Percentiles rank a stretch among this genome's conserved stretches.
These are phyloP conservation scores for Podospora bellae-mahoneyi DNA, from an alignment of 495 filamentous ascomycete species.

Conservation along the genomic window DNA sequence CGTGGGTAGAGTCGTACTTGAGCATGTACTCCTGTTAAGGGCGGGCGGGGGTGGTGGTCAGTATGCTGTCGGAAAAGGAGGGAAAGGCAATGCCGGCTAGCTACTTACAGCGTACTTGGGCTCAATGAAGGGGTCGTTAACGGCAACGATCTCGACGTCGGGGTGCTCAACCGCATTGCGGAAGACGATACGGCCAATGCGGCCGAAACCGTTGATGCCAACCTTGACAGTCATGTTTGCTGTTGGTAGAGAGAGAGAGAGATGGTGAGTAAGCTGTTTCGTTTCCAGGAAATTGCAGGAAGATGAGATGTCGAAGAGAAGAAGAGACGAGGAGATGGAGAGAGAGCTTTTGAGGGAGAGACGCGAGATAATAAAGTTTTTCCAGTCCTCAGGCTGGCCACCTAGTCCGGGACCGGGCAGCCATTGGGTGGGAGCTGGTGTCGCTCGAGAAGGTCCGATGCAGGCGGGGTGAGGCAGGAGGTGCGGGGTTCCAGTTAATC, in stretches of 20 bases:
- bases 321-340: constrained; percentile 22
- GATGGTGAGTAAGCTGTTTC: constrained; percentile 10
- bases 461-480: constrained; percentile 5
- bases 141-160: constrained; percentile 85
- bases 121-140: constrained; percentile 99
- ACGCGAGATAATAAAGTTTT: constrained; percentile 28
- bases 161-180: constrained; percentile 73
- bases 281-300: not conserved
- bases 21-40: constrained; percentile 87
- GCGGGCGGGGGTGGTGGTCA: constrained; percentile 16
- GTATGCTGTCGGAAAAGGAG: constrained; percentile 13
- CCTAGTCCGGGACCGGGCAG: constrained; percentile 20
- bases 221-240: constrained; percentile 61
- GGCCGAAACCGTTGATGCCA: constrained; percentile 99
- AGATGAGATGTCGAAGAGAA: constrained; percentile 12
- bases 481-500: constrained; percentile 30
- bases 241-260: constrained; percentile 10
- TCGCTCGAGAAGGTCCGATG: constrained; percentile 4
- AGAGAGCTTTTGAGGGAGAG: constrained; percentile 15
- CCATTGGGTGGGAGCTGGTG: not conserved
- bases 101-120: constrained; percentile 89
- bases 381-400: constrained; percentile 22
- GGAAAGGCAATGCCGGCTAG: constrained; percentile 24
- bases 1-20: constrained; percentile 97
- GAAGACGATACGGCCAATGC: constrained; percentile 93